A percentile compares a stretch with the other conserved stretches of the same genome.
Conservation (phyloP, 805 yeast genomes). For the Lachancea quebecensis region DNA sequence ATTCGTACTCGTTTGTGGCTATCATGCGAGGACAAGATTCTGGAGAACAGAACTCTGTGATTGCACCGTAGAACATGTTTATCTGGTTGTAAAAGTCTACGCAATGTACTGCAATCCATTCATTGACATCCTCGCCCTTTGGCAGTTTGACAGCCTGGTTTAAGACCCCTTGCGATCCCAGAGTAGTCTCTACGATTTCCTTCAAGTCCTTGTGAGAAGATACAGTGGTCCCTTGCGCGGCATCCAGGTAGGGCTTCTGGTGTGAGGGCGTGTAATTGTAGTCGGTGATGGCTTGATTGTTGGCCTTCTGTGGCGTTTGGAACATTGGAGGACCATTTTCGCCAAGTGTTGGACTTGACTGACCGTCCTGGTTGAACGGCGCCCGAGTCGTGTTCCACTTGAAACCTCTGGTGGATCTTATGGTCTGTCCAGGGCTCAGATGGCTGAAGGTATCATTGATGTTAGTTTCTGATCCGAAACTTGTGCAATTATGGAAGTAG, state of each 20-base stretch:
- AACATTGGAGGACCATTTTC: constrained; percentile 6
- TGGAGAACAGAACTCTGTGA: constrained; percentile 95
- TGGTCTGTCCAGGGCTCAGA: constrained; percentile 41
- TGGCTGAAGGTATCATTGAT: constrained; percentile 23
- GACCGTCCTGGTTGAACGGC: constrained; percentile 1
- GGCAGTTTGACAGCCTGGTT: constrained; percentile 93
- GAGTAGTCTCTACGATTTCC: constrained; percentile 86
- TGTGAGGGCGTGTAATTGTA: constrained; percentile 34
- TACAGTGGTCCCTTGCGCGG: constrained; percentile 33
- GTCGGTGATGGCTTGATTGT: constrained; percentile 21
- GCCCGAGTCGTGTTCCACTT: constrained; percentile 30
- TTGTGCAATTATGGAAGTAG: too few species aligned
- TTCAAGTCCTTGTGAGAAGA: constrained; percentile 68
- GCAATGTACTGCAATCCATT: constrained; percentile 97
- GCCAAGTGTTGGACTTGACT: constrained; percentile 1
- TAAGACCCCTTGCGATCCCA: constrained; percentile 86
- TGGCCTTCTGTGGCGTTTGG: constrained; percentile 16
- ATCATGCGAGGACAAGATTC: constrained; percentile 94
- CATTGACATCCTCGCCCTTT: constrained; percentile 82
- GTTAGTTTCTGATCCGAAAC: constrained; percentile 1
- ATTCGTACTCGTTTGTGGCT: constrained; percentile 95
- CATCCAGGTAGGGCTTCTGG: constrained; percentile 30
- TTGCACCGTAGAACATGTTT: constrained; percentile 92
- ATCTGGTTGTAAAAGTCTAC: constrained; percentile 95
- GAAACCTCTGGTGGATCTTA: constrained; percentile 41